Base-by-base conservation (phyloP, 352 stramenopile genomes). In the Phytophthora constricta region DNA sequence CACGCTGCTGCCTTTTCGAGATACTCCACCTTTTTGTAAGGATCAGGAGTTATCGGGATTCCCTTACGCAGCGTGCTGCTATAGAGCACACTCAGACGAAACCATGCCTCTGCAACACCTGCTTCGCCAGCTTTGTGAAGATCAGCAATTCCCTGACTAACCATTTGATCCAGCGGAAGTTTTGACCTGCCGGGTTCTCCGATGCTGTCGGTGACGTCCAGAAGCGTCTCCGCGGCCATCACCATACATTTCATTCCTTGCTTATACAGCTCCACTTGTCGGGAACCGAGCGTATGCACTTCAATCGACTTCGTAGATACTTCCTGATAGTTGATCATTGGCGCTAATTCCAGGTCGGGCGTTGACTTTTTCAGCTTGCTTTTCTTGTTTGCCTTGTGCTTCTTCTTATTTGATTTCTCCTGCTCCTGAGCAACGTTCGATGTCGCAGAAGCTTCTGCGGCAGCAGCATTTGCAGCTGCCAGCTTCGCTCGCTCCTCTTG, bases 41-140 rank as follows among this genome's bases (percentile, higher is more conserved):
- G 58, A 42, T 76, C 49, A 11, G 60, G n/a, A 41, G 47, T 76
- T 28, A 78, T 5, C 3, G 65, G 65, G 16, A 78, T 65, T 0
- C 62, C 69, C 37, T 71, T 60, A 13, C 62, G 51, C 10, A 67
- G 50, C 26, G 33, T 57, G 26, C 53, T 73, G 26, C 65, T 74
- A 41, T 75, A 82, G 9, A 82, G 52, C 20, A 79, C 56, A 45
- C 65, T 70, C n/a, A 82, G 62, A 43, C 74, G 70, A 33, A 77
- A 82, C 74, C 74, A 82, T 7, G 62, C 74, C 28, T 76, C 74
- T 7, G 74, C 66, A 14, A 82, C 62, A 11, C 74, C 74, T 52
- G 59, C 58, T 67, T 82, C 59, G 3, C 70, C 70, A 37, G 74
- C 67, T 27, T 64, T 62, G 41, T 59, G 56, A 11, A 82, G 59